Conservation (phyloP, 2,329 filamentous ascomycete genomes). For the Boeremia lycopersici region DNA sequence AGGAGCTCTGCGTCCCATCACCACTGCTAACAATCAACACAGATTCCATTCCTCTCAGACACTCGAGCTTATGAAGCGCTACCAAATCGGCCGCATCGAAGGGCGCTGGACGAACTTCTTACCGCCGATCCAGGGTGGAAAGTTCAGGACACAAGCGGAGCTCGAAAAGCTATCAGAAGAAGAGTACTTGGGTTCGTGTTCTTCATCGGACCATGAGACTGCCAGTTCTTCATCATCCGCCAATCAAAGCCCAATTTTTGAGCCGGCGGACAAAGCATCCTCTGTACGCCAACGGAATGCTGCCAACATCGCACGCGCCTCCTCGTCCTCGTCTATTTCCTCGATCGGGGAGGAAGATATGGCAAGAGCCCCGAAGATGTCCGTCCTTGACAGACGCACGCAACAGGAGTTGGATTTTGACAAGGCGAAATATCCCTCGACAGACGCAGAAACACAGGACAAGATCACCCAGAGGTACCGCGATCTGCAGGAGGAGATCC, state of each 20-base stretch:
- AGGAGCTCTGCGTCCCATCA: not conserved
- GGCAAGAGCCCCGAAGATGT: conserved; percentile 51
- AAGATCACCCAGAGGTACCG: conserved; percentile 82
- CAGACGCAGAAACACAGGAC: conserved; percentile 76
- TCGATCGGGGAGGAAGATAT: conserved; percentile 53
- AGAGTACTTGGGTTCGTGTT: conserved; percentile 23
- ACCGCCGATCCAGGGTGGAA: conserved; percentile 89
- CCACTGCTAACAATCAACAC: conserved; percentile 14
- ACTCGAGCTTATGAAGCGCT: conserved; percentile 75
- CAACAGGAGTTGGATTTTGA: conserved; percentile 77
- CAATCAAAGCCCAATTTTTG: conserved; percentile 64
- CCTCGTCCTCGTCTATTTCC: conserved; percentile 67
- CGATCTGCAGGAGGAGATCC: conserved; percentile 72
- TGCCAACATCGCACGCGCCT: conserved; percentile 47
- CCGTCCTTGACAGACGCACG: conserved; percentile 75
- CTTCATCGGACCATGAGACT: conserved; percentile 34
- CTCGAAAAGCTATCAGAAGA: conserved; percentile 44
- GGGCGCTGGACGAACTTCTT: conserved; percentile 86
- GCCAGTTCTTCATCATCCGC: conserved; percentile 56
- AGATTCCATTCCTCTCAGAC: conserved; percentile 85
- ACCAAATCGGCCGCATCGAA: conserved; percentile 81
- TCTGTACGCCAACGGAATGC: conserved; percentile 45
- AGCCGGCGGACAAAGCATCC: conserved; percentile 53
- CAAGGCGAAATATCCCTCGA: conserved; percentile 76
- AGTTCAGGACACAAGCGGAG: conserved; percentile 65